phyloP scores from a whole-genome alignment of 179 eudicot genomes.

The Silene coronaria region DNA sequence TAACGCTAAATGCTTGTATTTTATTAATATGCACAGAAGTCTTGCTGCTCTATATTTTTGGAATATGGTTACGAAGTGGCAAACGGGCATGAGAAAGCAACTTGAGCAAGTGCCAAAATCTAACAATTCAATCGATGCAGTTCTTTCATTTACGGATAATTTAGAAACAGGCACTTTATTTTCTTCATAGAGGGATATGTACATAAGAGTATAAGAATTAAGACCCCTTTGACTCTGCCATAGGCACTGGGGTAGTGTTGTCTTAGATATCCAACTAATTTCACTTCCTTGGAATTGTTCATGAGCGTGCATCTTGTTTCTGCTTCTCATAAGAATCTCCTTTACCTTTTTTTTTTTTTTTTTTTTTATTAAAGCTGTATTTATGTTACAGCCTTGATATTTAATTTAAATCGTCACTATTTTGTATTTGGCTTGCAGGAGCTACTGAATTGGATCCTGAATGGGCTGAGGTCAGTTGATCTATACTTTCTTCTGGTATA shows the following conservation, averaged over 20 bases:
- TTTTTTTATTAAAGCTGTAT: background rate
- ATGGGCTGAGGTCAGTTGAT: conserved; percentile 78
- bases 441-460: conserved; percentile 72
- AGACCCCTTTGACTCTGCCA: background rate
- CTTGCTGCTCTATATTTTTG: background rate
- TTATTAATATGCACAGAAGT: background rate
- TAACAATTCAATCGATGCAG: background rate
- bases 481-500: background rate
- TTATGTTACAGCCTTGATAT: background rate
- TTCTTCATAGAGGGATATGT: background rate
- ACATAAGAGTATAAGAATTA: background rate
- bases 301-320: background rate
- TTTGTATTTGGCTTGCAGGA: conserved; percentile 43
- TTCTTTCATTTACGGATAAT: background rate
- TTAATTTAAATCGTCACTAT: background rate
- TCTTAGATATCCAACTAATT: background rate
- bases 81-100: too few relatives aligned
- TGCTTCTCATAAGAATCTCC: background rate
- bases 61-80: background rate
- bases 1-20: background rate
- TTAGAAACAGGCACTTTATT: background rate
- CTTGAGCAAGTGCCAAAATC: too few relatives aligned
- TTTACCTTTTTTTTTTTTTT: background rate
- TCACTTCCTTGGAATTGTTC: background rate
- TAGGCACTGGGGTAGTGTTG: background rate